Base-by-base conservation (phyloP, 1,284 basidiomycete species). In the Schizopora paradoxa region DNA sequence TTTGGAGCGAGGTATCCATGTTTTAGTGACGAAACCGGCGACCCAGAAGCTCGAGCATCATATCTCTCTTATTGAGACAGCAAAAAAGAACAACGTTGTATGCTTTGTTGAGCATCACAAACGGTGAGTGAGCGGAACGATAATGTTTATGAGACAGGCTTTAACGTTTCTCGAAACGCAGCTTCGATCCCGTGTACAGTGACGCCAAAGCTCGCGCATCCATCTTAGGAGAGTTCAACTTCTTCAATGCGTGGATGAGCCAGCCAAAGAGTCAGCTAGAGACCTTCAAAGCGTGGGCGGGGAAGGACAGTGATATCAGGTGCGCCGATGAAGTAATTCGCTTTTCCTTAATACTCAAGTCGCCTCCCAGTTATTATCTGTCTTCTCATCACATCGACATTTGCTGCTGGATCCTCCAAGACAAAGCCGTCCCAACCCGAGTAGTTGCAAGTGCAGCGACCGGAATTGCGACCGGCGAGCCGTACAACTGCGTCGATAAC, bases 221-320 rank as follows among this genome's bases (percentile, higher is more conserved):
- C 27, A 69, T 76, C 19, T 73, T 95, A 39, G 92, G 92, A 36
- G 88, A 94, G 62, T 91, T 94, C 68, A 93, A 92, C 68, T 96
- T 92, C 66, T 87, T 87, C 71, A 86, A 70, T 54, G 84, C 86
- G 38, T 88, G 85, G 86, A 96, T 96, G 92, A 91, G 87, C 58
- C 92, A 95, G 63, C 92, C 92, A 38, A 96, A 96, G 70, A 85
- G 79, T 60, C 92, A 96, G 67, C 74, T 96, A 22, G 88, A 91
- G 66, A 94, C 91, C 0, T 95, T 94, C 79, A 82, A 84, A 51
- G 87, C 87, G 14, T 95, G 92, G 92, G 92, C 91, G 6, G 92
- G 92, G 18, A 88, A 85, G 64, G 91, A 94, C 61, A 90, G 86
- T 21, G 91, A 94, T 58, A 93, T 93, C 64, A 86, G 82, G 82